Evolutionary conservation across 305 asterid species (phyloP), one percentile per base, ranked within the genome.

Genomic region (Caryopteris hybrid): DNA sequence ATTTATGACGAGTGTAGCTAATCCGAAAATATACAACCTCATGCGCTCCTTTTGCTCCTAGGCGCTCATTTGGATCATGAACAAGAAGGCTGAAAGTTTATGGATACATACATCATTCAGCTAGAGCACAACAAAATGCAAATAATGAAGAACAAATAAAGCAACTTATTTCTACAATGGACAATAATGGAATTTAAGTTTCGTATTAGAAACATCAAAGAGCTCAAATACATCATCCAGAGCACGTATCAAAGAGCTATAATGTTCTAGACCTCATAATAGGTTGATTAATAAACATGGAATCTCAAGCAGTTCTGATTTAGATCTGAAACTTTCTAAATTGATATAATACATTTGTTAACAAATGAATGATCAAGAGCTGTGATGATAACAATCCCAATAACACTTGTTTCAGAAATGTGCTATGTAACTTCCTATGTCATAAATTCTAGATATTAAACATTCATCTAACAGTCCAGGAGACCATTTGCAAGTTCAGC

Each of bases 1-100:
- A 31, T 42, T 68, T 51, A 64, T 42, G 56, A 39, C 39, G 46
- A 57, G 48, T 58, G 69, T 12, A 56, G 54, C 39, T 61, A 53
- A 64, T 64, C 64, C 50, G 50, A 75, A 57, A 25, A 61, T 45
- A 34, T 52, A 72, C 61, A 41, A 92, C 99, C 96, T 90, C 96
- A 34, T 88, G 79, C 59, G 99, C 92, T 75, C 95, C 99, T 63
- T 80, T 84, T 63, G 88, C 90, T 79, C 99, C 99, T 65, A 93
- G 80, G 55, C 99, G 95, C 72, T 75, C 87, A 83, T 82, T 73
- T 78, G 97, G 92, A 70, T 90, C 93, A 45, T 84, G 97, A 61
- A 75, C 82, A 63, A 93, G 97, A 77, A 90, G 80, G 85, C 97
- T 90, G 52, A 61, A 66, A 66, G 68, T 73, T 64, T 51, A 70